These are phyloP conservation scores for Arbutus unedo DNA, from an alignment of 148 eudicot species.

Conservation along the genomic window DNA sequence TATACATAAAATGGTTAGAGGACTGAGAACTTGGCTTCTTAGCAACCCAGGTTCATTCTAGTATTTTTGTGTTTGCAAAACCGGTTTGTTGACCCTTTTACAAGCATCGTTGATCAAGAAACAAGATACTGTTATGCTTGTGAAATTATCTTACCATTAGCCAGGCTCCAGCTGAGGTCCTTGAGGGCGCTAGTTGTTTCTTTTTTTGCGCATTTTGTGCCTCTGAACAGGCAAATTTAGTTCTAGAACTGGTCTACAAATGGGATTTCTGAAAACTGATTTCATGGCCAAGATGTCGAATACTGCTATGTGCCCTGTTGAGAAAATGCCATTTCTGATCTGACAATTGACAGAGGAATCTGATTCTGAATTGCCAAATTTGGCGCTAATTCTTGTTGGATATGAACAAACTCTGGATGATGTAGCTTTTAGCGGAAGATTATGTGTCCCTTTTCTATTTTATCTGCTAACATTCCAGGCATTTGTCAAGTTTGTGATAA, in stretches of 20 bases:
- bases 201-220: neutral
- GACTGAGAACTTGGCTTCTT: slow-evolving; percentile 1
- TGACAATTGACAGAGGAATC: neutral
- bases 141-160: neutral
- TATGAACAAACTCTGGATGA: neutral
- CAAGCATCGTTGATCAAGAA: neutral
- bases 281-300: neutral
- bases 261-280: neutral
- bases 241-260: neutral
- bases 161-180: neutral
- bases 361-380: neutral
- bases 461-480: neutral
- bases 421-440: neutral
- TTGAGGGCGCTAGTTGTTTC: neutral
- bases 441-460: neutral
- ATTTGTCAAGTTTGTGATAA: neutral
- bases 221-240: neutral
- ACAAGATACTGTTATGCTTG: neutral
- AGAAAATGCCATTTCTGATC: too few species aligned
- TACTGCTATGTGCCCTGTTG: neutral
- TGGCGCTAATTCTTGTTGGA: neutral
- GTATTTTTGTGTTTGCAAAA: too few species aligned
- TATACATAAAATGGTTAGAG: neutral
- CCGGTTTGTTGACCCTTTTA: neutral
- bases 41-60: neutral